Percentiles rank a stretch among this genome's conserved stretches.
Evolutionary conservation across 441 rosid species (phyloP).

Genomic region (Aquilaria agallochum): DNA sequence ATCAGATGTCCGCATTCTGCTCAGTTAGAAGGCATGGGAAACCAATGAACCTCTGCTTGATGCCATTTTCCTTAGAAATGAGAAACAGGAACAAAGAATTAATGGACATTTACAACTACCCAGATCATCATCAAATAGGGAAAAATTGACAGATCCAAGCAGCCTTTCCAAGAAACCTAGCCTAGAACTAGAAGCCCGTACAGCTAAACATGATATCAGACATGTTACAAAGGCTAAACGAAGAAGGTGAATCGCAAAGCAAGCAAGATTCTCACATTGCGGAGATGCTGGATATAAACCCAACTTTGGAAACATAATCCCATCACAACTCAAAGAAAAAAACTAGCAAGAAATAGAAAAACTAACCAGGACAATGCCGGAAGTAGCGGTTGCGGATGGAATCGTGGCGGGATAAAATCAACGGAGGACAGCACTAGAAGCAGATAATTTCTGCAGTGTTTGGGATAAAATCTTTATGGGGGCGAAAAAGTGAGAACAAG

Average conservation of each 20-base stretch:
- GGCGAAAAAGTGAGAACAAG: conserved; percentile 28
- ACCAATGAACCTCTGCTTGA: too few relatives aligned
- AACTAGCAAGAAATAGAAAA: neutral
- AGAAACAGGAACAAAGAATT: too few relatives aligned
- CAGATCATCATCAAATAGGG: neutral
- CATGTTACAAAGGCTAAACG: neutral
- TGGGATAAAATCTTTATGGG: conserved; percentile 24
- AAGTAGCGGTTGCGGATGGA: too few relatives aligned
- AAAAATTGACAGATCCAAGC: conserved; percentile 17
- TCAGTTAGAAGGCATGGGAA: too few relatives aligned
- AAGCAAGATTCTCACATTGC: neutral
- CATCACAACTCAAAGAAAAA: neutral
- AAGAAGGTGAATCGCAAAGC: neutral
- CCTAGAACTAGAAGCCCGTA: neutral
- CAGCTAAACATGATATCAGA: neutral
- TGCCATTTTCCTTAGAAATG: too few relatives aligned
- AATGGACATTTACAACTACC: too few relatives aligned
- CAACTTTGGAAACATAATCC: neutral
- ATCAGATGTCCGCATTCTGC: too few relatives aligned
- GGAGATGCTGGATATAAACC: neutral
- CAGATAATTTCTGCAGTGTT: conserved; percentile 4
- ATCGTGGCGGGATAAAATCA: too few relatives aligned
- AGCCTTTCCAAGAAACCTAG: neutral
- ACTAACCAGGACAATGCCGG: conserved; percentile 36
- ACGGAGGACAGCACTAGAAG: too few relatives aligned